Conservation (phyloP, 306 rosid genomes). For the Cicer yamashitae region DNA sequence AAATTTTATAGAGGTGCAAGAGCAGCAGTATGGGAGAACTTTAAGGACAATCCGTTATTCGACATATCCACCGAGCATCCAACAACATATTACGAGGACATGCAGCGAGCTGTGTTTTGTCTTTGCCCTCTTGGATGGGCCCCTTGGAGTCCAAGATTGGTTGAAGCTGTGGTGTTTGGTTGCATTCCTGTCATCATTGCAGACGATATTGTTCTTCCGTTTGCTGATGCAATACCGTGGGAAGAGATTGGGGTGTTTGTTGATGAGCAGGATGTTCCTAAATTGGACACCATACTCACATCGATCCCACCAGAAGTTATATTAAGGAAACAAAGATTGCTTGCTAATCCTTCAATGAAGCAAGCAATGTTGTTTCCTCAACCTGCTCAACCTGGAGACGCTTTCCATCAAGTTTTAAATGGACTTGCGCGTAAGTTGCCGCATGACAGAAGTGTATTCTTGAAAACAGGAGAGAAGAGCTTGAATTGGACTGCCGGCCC, state of each 20-base stretch:
- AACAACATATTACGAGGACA: constrained; percentile 92
- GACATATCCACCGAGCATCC: constrained; percentile 97
- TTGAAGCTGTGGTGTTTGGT: constrained; percentile 95
- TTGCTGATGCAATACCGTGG: constrained; percentile 99
- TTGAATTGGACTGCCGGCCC: constrained; percentile 98
- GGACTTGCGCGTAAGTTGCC: constrained; percentile 98
- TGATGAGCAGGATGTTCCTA: constrained; percentile 85
- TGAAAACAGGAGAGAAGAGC: constrained; percentile 70
- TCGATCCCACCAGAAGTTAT: constrained; percentile 87
- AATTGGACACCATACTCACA: constrained; percentile 85
- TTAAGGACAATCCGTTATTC: constrained; percentile 93
- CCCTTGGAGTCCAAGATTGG: constrained; percentile 98
- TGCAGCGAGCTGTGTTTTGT: constrained; percentile 96
- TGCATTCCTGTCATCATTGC: constrained; percentile 98
- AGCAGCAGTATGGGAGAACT: constrained; percentile 99
- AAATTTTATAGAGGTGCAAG: constrained; percentile 77
- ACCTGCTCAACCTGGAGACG: constrained; percentile 90
- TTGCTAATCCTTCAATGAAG: constrained; percentile 98
- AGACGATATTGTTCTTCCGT: constrained; percentile 93
- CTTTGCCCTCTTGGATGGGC: constrained; percentile 99
- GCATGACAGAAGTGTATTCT: constrained; percentile 61
- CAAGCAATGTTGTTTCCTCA: constrained; percentile 98
- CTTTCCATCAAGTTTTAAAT: constrained; percentile 92
- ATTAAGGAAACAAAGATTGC: constrained; percentile 88
- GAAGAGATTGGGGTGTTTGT: constrained; percentile 92